Conservation (phyloP, 202 grass and related monocot genomes). For the Panicum virgatum region DNA sequence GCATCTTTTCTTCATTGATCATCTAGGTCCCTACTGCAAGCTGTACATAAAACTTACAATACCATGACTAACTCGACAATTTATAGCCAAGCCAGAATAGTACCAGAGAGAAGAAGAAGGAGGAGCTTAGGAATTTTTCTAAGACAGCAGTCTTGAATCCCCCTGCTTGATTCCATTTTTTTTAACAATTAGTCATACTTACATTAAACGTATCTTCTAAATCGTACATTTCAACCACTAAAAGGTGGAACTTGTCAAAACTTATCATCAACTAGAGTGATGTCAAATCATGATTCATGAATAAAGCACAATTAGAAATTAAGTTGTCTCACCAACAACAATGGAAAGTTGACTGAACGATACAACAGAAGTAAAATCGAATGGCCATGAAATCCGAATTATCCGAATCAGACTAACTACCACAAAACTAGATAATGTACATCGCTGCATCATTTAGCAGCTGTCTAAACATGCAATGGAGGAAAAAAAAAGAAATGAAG, state of each 20-base stretch:
- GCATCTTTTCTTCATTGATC: not conserved
- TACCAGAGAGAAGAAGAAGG: not conserved
- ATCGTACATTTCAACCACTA: not conserved
- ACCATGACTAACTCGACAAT: not conserved
- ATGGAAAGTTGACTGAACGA: not conserved
- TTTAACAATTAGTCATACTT: not conserved
- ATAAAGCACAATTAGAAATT: not conserved
- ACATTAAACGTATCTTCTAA: not conserved
- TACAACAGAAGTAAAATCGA: not conserved
- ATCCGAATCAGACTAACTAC: not conserved
- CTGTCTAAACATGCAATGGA: not conserved
- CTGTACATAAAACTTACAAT: not conserved
- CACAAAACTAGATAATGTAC: not conserved
- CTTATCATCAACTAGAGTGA: not conserved
- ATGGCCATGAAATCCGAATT: not conserved
- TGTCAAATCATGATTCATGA: not conserved
- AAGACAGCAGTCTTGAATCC: not conserved
- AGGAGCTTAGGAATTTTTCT: not conserved
- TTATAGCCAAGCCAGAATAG: not conserved
- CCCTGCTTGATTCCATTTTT: not conserved
- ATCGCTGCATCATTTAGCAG: not conserved
- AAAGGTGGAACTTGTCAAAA: not conserved
- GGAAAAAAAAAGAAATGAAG: slow-evolving; percentile 8
- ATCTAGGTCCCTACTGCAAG: not conserved
- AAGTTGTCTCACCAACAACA: not conserved